Conservation (phyloP, 495 filamentous ascomycete genomes). For the Penicillium psychrofluorescens region DNA sequence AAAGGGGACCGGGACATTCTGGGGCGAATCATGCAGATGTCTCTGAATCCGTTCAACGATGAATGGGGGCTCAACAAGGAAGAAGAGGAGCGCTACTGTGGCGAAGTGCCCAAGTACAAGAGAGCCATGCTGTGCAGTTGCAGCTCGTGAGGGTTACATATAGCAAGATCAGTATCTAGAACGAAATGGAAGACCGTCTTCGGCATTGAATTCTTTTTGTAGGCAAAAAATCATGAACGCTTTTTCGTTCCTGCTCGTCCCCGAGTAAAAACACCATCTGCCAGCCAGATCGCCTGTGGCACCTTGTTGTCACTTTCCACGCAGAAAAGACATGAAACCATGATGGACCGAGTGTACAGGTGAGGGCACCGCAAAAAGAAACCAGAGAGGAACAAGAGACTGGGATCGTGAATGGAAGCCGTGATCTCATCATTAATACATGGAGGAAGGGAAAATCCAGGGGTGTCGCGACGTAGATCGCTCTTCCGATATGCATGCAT, state of each 20-base stretch:
- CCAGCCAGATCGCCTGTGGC: conserved; percentile 19
- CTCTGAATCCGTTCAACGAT: conserved; percentile 76
- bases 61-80: conserved; percentile 60
- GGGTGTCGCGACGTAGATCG: conserved; percentile 4
- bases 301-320: conserved; percentile 8
- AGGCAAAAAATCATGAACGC: no score
- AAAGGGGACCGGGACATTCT: conserved; percentile 75
- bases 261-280: background rate
- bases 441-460: conserved; percentile 1
- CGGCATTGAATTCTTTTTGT: no score
- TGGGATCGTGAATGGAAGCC: conserved; percentile 23
- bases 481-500: conserved; percentile 4
- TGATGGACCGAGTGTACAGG: no score
- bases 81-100: conserved; percentile 77
- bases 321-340: conserved; percentile 5
- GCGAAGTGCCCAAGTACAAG: conserved; percentile 72
- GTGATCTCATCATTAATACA: conserved; percentile 5
- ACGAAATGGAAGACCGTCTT: no score
- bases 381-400: conserved; percentile 8
- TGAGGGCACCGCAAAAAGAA: background rate
- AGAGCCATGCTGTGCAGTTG: conserved; percentile 91
- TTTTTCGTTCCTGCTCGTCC: no score
- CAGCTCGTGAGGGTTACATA: conserved; percentile 30
- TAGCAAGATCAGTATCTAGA: no score
- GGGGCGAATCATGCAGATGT: conserved; percentile 67